Percentiles rank a stretch among this genome's conserved stretches.
These are phyloP conservation scores for Coniochaeta ligniaria DNA, from an alignment of 2,329 filamentous ascomycete species.

Conservation along the genomic window DNA sequence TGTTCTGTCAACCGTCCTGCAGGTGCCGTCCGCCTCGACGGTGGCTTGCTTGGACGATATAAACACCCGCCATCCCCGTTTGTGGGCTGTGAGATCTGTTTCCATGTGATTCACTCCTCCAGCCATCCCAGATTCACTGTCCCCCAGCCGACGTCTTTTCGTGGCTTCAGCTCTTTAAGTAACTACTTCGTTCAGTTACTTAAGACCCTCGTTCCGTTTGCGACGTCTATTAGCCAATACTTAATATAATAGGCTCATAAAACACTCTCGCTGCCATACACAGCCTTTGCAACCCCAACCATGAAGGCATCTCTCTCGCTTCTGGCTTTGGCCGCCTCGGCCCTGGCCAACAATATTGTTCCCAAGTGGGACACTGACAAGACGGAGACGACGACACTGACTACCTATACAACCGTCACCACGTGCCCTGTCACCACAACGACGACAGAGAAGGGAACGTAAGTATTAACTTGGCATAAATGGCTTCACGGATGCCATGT, in stretches of 20 bases:
- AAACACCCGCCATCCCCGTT: background rate
- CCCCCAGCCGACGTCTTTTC: constrained; percentile 12
- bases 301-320: constrained; percentile 25
- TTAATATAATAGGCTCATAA: background rate
- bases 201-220: constrained; percentile 13
- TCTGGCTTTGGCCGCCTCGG: constrained; percentile 20
- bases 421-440: constrained; percentile 39
- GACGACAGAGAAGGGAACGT: constrained; percentile 30
- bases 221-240: background rate
- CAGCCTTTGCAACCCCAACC: constrained; percentile 10
- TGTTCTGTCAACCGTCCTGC: background rate
- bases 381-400: constrained; percentile 11
- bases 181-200: constrained; percentile 22
- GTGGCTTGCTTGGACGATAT: background rate
- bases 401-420: constrained; percentile 33
- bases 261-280: constrained; percentile 1
- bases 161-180: constrained; percentile 10
- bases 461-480: constrained; percentile 14
- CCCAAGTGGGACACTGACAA: constrained; percentile 6
- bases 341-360: constrained; percentile 16
- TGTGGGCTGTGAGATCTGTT: background rate
- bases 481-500: background rate
- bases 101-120: constrained; percentile 2
- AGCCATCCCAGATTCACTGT: constrained; percentile 9
- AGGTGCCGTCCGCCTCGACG: background rate